Evolutionary conservation across 306 rosid genomes (phyloP).

Genomic region (Calophaca sinica): DNA sequence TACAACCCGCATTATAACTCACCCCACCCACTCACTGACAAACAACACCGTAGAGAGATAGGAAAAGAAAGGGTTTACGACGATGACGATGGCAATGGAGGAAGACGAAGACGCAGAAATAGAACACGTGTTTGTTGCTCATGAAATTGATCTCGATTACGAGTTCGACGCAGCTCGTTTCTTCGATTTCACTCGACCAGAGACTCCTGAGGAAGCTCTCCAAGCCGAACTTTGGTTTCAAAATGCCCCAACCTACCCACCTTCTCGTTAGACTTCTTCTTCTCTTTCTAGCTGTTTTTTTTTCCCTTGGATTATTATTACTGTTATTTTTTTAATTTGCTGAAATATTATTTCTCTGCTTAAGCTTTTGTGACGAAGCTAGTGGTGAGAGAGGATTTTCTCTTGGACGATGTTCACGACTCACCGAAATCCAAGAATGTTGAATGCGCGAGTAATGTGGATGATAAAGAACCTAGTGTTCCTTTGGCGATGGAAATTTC

Average conservation of each 20-base stretch:
- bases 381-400: conserved; percentile 46
- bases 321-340: neutral
- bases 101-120: conserved; percentile 54
- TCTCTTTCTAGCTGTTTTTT: neutral
- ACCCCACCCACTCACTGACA: neutral
- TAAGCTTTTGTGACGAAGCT: conserved; percentile 52
- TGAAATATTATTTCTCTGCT: conserved; percentile 38
- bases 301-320: neutral
- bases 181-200: conserved; percentile 59
- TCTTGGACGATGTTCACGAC: conserved; percentile 29
- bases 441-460: conserved; percentile 40
- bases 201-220: conserved; percentile 44
- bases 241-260: conserved; percentile 52
- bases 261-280: conserved; percentile 49
- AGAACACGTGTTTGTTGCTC: conserved; percentile 53
- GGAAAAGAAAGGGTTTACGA: neutral
- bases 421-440: conserved; percentile 32
- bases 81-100: conserved; percentile 30
- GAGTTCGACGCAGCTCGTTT: conserved; percentile 60
- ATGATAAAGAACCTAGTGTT: conserved; percentile 36
- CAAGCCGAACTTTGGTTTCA: conserved; percentile 52
- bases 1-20: conserved; percentile 29
- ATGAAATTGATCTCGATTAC: conserved; percentile 61
- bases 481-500: conserved; percentile 35
- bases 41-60: neutral